Base-by-base conservation (phyloP, 768 basidiomycete species). In the Suillus subaureus region DNA sequence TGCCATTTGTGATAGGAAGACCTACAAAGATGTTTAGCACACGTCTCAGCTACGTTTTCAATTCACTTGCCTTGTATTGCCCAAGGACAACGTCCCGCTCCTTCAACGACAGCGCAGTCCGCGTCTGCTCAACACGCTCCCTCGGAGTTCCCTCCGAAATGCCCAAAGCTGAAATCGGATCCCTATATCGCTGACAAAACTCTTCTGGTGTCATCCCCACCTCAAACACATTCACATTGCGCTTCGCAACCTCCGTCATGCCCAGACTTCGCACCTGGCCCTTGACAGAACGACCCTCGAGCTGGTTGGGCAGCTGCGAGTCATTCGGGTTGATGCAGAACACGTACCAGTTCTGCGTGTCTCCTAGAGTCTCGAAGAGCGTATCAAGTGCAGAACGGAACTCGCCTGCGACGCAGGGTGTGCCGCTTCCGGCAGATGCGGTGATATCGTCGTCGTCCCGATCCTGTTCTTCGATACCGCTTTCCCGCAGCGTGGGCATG, bases 261-360 rank as follows among this genome's bases (percentile, higher is more conserved):
- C 95, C 93, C 31, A 90, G 72, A 64, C 92, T 91, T 60, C 92
- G 84, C 43, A 99, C 90, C 78, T 99, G 97, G 0, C 93, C 92
- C 76, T 96, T 97, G 58, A 98, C 91, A 47, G 91, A 89, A 54
- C 96, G 83, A 13, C 93, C 92, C 80, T 99, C 97, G 61, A 98
- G 81, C 74, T 98, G 96, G 74, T 95, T 94, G 45, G 96, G 95
- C 23, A 98, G 79, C 73, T 97, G 97, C 31, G 94, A 90, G 79
- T 98, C 96, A 73, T 99, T 99, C 5, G 96, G 95, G 74, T 92
- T 95, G 70, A 99, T 78, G 72, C 95, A 97, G 78, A 97, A 94
- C 21, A 97, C 84, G 70, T 89, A 91, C 96, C 96, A 98, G 2
- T 87, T 80, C 78, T 96, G 92, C 18, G 94, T 92, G 70, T 97